A percentile compares a stretch with the other conserved stretches of the same genome.
These are phyloP conservation scores for Sclerotinia spermophila DNA, from an alignment of 2,329 filamentous ascomycete species.

Conservation along the genomic window DNA sequence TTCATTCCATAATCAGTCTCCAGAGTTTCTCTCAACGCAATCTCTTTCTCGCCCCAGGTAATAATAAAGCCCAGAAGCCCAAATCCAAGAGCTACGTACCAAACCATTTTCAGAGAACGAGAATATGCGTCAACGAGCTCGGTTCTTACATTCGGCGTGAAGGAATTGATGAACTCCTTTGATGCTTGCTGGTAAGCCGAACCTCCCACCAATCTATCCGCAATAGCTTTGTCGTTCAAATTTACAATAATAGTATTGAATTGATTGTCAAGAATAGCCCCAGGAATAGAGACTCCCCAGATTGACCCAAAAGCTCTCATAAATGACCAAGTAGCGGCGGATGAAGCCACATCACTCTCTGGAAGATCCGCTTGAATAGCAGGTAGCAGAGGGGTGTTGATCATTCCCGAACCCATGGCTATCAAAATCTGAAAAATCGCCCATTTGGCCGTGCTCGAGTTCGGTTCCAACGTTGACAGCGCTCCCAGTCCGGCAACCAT, in stretches of 20 bases:
- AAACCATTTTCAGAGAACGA: not conserved
- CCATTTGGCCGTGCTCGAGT: not conserved
- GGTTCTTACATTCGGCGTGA: not conserved
- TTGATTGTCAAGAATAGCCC: not conserved
- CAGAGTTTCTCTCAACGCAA: not conserved
- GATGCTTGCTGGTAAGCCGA: not conserved
- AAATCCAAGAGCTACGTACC: not conserved
- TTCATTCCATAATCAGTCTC: slow-evolving; percentile 2
- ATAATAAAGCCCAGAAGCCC: not conserved
- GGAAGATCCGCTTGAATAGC: slow-evolving; percentile 1
- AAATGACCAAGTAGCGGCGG: not conserved
- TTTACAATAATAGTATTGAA: not conserved
- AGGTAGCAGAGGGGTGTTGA: not conserved
- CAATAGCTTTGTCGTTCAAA: not conserved
- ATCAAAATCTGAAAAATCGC: not conserved
- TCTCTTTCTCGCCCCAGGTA: not conserved
- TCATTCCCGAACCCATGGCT: not conserved
- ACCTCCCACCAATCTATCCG: not conserved
- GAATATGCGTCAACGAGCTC: not conserved
- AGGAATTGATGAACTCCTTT: not conserved
- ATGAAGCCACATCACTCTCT: not conserved
- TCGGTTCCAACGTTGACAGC: not conserved
- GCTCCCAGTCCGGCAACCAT: not conserved
- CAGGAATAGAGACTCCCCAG: not conserved
- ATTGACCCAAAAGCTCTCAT: not conserved